phyloP scores from a whole-genome alignment of 2,329 filamentous ascomycete species.

The Ceratocystis cubensis region DNA sequence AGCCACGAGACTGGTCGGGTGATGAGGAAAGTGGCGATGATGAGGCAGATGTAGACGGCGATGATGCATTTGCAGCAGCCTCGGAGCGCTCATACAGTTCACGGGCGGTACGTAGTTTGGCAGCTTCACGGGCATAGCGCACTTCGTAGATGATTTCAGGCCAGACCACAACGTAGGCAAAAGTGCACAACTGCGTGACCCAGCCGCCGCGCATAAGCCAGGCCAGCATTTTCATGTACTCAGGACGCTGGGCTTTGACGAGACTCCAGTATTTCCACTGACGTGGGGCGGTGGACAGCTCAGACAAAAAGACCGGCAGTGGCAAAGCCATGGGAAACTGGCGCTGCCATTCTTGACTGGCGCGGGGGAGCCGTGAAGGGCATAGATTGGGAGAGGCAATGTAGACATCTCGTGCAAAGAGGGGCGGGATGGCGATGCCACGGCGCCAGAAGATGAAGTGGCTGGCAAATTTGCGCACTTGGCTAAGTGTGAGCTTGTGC shows the following conservation, averaged over 20 bases:
- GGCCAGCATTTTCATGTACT: slow-evolving; percentile 81
- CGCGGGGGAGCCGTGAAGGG: slow-evolving; percentile 54
- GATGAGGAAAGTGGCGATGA: background rate
- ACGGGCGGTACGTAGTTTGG: slow-evolving; percentile 38
- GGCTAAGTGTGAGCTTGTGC: slow-evolving; percentile 60
- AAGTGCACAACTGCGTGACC: slow-evolving; percentile 87
- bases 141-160: slow-evolving; percentile 74
- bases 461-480: slow-evolving; percentile 76
- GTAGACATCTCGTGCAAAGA: slow-evolving; percentile 82
- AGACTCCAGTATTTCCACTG: slow-evolving; percentile 77
- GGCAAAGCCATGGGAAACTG: slow-evolving; percentile 74
- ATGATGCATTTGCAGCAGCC: slow-evolving; percentile 23
- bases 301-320: slow-evolving; percentile 74
- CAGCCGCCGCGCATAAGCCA: slow-evolving; percentile 89
- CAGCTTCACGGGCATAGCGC: slow-evolving; percentile 54
- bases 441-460: slow-evolving; percentile 95
- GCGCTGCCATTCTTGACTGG: slow-evolving; percentile 58
- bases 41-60: slow-evolving; percentile 16
- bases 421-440: slow-evolving; percentile 77
- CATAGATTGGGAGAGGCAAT: slow-evolving; percentile 86
- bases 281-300: slow-evolving; percentile 66
- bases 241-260: slow-evolving; percentile 61
- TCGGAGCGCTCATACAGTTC: slow-evolving; percentile 12
- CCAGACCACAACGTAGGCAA: slow-evolving; percentile 75
- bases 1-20: background rate